phyloP scores from a whole-genome alignment of 805 yeast species.

The Starmerella sp. region DNA sequence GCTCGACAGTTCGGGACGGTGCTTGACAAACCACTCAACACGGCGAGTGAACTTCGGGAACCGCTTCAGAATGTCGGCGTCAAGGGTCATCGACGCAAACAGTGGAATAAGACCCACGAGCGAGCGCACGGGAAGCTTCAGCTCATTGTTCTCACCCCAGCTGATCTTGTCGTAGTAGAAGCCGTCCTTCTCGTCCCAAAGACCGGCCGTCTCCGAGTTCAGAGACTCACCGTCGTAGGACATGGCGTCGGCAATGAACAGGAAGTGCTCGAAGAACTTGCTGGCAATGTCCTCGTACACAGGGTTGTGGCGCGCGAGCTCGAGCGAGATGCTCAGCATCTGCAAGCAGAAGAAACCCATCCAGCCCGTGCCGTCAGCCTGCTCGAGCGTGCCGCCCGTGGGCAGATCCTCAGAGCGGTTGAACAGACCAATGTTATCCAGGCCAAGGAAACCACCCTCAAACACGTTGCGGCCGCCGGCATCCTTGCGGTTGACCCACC shows the following conservation, averaged over 20 bases:
- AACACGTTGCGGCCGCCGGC: constrained; percentile 75
- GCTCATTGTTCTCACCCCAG: constrained; percentile 56
- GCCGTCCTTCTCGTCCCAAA: constrained; percentile 84
- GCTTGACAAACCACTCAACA: constrained; percentile 70
- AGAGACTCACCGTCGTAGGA: constrained; percentile 43
- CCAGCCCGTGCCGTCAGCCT: constrained; percentile 96
- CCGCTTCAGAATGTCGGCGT: constrained; percentile 64
- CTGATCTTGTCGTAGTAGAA: constrained; percentile 85
- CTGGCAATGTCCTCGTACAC: constrained; percentile 91
- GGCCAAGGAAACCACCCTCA: constrained; percentile 88
- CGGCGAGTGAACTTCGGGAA: constrained; percentile 78
- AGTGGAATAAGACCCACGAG: constrained; percentile 85
- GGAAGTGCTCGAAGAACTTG: constrained; percentile 85
- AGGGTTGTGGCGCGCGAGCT: constrained; percentile 70
- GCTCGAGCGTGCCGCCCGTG: constrained; percentile 80
- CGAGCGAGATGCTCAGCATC: constrained; percentile 86
- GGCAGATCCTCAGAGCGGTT: constrained; percentile 89
- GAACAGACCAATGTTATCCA: constrained; percentile 86
- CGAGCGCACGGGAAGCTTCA: constrained; percentile 73
- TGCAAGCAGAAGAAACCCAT: constrained; percentile 86
- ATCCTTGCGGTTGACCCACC: constrained; percentile 97
- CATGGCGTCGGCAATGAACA: constrained; percentile 89
- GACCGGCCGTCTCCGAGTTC: constrained; percentile 30
- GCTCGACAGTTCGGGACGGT: constrained; percentile 55
- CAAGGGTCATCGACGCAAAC: constrained; percentile 79